Base-by-base conservation (phyloP, 139 green algal species). In the Chlorella ohadii region DNA sequence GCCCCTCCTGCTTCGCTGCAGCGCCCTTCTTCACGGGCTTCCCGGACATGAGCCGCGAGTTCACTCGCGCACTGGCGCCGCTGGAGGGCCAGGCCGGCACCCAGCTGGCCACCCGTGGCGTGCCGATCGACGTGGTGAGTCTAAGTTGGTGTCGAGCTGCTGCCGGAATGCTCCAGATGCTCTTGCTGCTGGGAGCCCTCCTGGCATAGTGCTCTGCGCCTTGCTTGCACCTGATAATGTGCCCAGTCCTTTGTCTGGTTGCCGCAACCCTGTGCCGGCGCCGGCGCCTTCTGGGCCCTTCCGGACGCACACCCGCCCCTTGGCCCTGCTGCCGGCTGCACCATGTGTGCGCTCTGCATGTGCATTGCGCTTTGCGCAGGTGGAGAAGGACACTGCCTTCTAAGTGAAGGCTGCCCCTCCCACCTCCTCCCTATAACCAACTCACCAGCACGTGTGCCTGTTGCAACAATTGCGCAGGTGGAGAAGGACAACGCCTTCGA, bases 321-420 rank as follows among this genome's bases (percentile, higher is more conserved):
- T 23, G n/a, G n/a, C n/a, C n/a, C n/a, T n/a, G n/a, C n/a, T n/a
- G n/a, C n/a, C n/a, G 44, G 9, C 44, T 51, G 44, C 44, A 51
- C 44, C n/a, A n/a, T n/a, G n/a, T n/a, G n/a, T n/a, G n/a, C n/a
- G n/a, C n/a, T n/a, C n/a, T n/a, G n/a, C n/a, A n/a, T n/a, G n/a
- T n/a, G n/a, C n/a, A n/a, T n/a, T n/a, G n/a, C n/a, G n/a, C n/a
- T n/a, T 16, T 51, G 44, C 9, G 41, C 64, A 74, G 76, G 59
- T 72, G 7, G 78, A 89, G 79, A 84, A 73, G 28, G 82, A 89
- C 2, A 74, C 85, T 41, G 28, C 23, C 5, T 89, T 86, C 41
- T 61, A 86, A 47, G 47, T 89, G 44, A 89, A 87, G 51, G 86
- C 84, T n/a, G n/a, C n/a, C n/a, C n/a, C n/a, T n/a, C n/a, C n/a